phyloP scores from a whole-genome alignment of 805 yeast genomes.

The Sugiyamaella marilandica region DNA sequence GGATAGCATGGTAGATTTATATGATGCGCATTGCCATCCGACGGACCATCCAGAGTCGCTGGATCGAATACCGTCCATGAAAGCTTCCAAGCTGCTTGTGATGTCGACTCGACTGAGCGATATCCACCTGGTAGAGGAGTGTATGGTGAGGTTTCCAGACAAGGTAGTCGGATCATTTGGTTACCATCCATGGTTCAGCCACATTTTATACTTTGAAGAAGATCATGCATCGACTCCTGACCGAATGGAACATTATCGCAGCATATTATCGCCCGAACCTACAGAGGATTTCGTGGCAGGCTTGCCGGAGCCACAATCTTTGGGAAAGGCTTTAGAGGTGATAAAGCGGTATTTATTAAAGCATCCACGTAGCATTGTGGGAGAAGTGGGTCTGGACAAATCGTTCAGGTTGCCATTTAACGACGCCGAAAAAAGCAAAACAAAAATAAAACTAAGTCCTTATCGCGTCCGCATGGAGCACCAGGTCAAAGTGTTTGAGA shows the following conservation, averaged over 20 bases:
- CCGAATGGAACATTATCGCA: constrained; percentile 47
- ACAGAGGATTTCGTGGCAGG: constrained; percentile 35
- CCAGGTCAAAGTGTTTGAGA: constrained; percentile 50
- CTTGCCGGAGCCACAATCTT: constrained; percentile 58
- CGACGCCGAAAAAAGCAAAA: constrained; percentile 21
- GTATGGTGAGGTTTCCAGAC: constrained; percentile 25
- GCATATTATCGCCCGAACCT: constrained; percentile 43
- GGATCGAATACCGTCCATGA: constrained; percentile 16
- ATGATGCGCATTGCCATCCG: constrained; percentile 40
- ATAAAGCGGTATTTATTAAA: constrained; percentile 34
- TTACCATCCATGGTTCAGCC: constrained; percentile 90
- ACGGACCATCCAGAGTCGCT: constrained; percentile 30
- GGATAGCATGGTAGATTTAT: not conserved
- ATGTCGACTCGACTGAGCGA: constrained; percentile 38
- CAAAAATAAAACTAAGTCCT: constrained; percentile 32
- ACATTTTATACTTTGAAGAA: constrained; percentile 45
- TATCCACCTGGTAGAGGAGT: constrained; percentile 29
- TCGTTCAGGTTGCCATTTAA: constrained; percentile 64
- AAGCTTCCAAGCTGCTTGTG: constrained; percentile 23
- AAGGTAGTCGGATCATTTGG: constrained; percentile 42
- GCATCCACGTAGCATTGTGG: constrained; percentile 49
- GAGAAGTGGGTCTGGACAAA: constrained; percentile 91
- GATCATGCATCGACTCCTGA: constrained; percentile 1
- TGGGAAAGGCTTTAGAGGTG: constrained; percentile 35
- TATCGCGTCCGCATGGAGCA: constrained; percentile 60